phyloP scores from a whole-genome alignment of 2,329 filamentous ascomycete species.

The Fusarium brachygibbosum region DNA sequence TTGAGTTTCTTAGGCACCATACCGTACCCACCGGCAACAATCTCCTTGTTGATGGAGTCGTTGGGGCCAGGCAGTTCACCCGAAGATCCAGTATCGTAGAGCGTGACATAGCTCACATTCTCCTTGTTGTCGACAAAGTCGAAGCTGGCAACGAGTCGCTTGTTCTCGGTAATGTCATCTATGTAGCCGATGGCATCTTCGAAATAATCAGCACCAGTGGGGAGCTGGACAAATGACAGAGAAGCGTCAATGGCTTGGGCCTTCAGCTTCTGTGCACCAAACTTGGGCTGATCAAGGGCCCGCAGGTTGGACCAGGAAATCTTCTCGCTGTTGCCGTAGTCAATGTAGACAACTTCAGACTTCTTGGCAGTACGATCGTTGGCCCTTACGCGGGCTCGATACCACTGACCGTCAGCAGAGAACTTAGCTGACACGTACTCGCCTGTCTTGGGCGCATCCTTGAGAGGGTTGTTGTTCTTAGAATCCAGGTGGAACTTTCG shows the following conservation, averaged over 20 bases:
- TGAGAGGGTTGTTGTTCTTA: constrained; percentile 80
- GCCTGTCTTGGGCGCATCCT: constrained; percentile 86
- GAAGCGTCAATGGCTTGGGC: constrained; percentile 89
- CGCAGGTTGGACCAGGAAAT: constrained; percentile 88
- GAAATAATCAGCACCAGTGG: constrained; percentile 84
- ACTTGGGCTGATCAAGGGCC: constrained; percentile 82
- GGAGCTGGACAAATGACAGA: constrained; percentile 90
- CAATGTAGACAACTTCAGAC: constrained; percentile 92
- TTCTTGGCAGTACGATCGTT: constrained; percentile 93
- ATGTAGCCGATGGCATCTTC: constrained; percentile 83
- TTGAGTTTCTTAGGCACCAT: constrained; percentile 95
- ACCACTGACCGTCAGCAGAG: constrained; percentile 91
- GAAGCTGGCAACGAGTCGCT: constrained; percentile 88
- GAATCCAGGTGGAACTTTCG: constrained; percentile 89
- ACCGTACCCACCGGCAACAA: constrained; percentile 85
- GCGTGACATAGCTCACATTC: constrained; percentile 84
- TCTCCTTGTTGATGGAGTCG: constrained; percentile 90
- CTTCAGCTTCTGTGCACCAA: constrained; percentile 84
- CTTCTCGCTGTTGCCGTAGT: constrained; percentile 95
- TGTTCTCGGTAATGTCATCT: constrained; percentile 78
- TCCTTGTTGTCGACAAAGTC: constrained; percentile 86
- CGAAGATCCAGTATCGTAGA: constrained; percentile 81
- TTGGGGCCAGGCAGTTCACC: constrained; percentile 68
- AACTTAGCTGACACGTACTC: constrained; percentile 94
- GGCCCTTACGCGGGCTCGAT: constrained; percentile 88